phyloP scores from a whole-genome alignment of 2,329 filamentous ascomycete species.

The Aureobasidium pullulans region DNA sequence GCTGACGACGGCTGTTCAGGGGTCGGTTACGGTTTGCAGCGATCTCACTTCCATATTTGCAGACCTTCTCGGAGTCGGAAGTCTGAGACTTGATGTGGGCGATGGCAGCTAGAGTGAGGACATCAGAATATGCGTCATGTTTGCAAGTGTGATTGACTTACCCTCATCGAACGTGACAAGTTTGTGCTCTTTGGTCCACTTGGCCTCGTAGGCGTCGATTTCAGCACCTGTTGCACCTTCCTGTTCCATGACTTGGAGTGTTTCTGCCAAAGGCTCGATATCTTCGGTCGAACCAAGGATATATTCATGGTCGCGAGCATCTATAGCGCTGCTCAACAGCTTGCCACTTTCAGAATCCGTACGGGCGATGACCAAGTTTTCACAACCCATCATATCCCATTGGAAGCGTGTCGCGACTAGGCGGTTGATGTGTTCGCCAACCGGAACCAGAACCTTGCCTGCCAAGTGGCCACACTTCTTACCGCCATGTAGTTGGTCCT shows the following conservation, averaged over 20 bases:
- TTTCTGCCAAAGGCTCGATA: conserved; percentile 77
- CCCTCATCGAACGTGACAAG: conserved; percentile 83
- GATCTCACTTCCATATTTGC: conserved; percentile 13
- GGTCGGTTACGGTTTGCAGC: conserved; percentile 62
- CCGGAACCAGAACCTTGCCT: conserved; percentile 89
- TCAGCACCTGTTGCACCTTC: conserved; percentile 68
- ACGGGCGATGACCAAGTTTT: conserved; percentile 89
- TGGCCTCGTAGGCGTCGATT: conserved; percentile 77
- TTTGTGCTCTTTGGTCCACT: conserved; percentile 80
- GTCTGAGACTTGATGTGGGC: conserved; percentile 28
- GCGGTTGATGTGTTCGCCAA: conserved; percentile 93
- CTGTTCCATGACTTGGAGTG: conserved; percentile 81
- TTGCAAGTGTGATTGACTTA: not conserved
- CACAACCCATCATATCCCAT: conserved; percentile 95
- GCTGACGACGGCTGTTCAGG: conserved; percentile 64
- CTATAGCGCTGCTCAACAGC: conserved; percentile 81
- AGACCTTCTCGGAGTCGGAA: conserved; percentile 14
- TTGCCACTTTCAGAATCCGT: conserved; percentile 94
- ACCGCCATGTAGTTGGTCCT: conserved; percentile 94
- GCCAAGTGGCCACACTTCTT: conserved; percentile 98
- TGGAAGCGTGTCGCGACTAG: conserved; percentile 88
- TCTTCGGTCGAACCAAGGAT: conserved; percentile 80
- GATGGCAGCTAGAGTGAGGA: conserved; percentile 34
- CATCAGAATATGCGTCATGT: not conserved
- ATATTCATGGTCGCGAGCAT: conserved; percentile 93